phyloP scores from a whole-genome alignment of 2,329 filamentous ascomycete genomes.

The Ophiocordyceps robertsii region DNA sequence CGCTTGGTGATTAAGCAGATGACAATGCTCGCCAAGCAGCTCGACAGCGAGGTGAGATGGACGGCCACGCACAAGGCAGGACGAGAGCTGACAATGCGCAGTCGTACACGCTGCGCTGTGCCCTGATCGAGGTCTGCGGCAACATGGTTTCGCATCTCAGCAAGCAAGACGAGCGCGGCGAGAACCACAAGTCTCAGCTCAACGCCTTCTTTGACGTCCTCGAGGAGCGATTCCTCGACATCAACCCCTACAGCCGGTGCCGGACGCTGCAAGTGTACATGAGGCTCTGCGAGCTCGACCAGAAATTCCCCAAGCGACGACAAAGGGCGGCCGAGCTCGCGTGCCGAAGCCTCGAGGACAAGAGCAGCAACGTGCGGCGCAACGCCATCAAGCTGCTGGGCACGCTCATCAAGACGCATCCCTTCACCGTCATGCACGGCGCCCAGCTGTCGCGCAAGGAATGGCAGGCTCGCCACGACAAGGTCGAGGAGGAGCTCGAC shows the following conservation, averaged over 20 bases:
- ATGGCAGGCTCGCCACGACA: constrained; percentile 71
- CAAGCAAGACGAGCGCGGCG: constrained; percentile 78
- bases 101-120: constrained; percentile 87
- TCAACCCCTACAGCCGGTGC: constrained; percentile 92
- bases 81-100: constrained; percentile 13
- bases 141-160: constrained; percentile 87
- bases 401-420: constrained; percentile 83
- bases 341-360: constrained; percentile 83
- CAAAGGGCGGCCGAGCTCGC: constrained; percentile 82
- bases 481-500: constrained; percentile 70
- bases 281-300: constrained; percentile 84
- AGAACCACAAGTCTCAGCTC: constrained; percentile 89
- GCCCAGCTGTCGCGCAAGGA: constrained; percentile 74
- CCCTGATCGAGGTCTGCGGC: constrained; percentile 91
- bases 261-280: constrained; percentile 86
- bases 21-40: constrained; percentile 82
- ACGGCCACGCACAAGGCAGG: not conserved
- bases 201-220: constrained; percentile 95
- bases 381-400: constrained; percentile 91
- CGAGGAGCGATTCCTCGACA: constrained; percentile 88
- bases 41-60: constrained; percentile 69
- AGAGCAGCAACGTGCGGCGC: constrained; percentile 90
- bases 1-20: constrained; percentile 94
- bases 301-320: constrained; percentile 86
- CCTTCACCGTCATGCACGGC: constrained; percentile 83